Percentiles rank a stretch among this genome's conserved stretches.
Evolutionary conservation across 1,284 basidiomycete genomes (phyloP).

Genomic region (Boletus smithii): DNA sequence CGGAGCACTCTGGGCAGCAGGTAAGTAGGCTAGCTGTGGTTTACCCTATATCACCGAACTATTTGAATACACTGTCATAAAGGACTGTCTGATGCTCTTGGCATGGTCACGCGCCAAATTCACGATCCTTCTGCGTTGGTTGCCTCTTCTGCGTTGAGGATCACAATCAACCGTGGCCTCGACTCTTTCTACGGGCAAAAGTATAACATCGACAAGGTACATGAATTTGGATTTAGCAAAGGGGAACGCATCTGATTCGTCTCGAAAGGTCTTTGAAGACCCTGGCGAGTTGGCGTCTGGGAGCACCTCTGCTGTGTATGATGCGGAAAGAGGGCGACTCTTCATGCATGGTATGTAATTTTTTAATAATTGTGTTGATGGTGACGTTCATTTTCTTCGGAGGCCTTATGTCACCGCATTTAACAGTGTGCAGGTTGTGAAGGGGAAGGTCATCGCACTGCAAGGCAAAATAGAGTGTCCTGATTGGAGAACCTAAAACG

Average conservation of each 20-base stretch:
- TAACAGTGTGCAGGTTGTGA: slow-evolving; percentile 32
- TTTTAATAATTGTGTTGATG: slow-evolving; percentile 8
- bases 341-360: slow-evolving; percentile 51
- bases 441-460: neutral
- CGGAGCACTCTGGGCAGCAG: slow-evolving; percentile 57
- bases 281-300: slow-evolving; percentile 53
- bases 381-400: slow-evolving; percentile 8
- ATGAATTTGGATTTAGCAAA: slow-evolving; percentile 3
- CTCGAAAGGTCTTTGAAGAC: slow-evolving; percentile 58
- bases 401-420: slow-evolving; percentile 34
- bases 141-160: slow-evolving; percentile 49
- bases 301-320: slow-evolving; percentile 52
- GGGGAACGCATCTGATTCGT: slow-evolving; percentile 6
- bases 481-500: neutral
- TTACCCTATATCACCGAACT: neutral
- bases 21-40: slow-evolving; percentile 37
- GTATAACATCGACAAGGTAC: slow-evolving; percentile 58
- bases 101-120: slow-evolving; percentile 37
- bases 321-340: slow-evolving; percentile 45
- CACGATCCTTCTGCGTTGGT: slow-evolving; percentile 37
- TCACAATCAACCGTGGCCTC: slow-evolving; percentile 50
- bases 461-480: neutral
- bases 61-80: neutral
- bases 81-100: slow-evolving; percentile 33
- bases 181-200: slow-evolving; percentile 62